Conservation (phyloP, 805 yeast genomes). For the Barnettozyma botsteinii region DNA sequence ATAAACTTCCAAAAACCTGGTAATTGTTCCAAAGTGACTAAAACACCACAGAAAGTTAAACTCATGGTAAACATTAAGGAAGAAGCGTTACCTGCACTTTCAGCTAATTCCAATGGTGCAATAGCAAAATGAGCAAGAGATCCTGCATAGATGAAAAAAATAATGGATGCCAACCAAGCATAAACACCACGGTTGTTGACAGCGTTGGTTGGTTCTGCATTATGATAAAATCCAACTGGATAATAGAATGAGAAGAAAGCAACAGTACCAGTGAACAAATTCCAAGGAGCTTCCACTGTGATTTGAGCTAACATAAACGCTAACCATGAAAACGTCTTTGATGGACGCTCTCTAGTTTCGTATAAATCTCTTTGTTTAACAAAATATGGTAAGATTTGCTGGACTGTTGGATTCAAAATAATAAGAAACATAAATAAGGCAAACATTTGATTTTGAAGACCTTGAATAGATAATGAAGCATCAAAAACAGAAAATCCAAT, state of each 20-base stretch:
- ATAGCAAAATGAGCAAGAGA: slow-evolving; percentile 52
- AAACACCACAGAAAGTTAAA: slow-evolving; percentile 71
- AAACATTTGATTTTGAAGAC: slow-evolving; percentile 80
- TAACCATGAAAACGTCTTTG: slow-evolving; percentile 64
- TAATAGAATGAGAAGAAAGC: slow-evolving; percentile 62
- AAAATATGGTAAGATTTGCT: slow-evolving; percentile 60
- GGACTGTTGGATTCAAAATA: slow-evolving; percentile 48
- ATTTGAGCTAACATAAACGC: slow-evolving; percentile 58
- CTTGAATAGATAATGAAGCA: slow-evolving; percentile 56
- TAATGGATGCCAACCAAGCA: slow-evolving; percentile 38
- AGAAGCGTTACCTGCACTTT: slow-evolving; percentile 58
- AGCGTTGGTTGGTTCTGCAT: slow-evolving; percentile 55
- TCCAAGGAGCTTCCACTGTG: slow-evolving; percentile 63
- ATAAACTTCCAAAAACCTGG: slow-evolving; percentile 75
- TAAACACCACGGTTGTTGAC: slow-evolving; percentile 52
- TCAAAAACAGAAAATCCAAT: slow-evolving; percentile 73
- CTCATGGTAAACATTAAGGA: slow-evolving; percentile 52
- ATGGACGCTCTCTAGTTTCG: slow-evolving; percentile 69
- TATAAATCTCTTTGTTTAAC: slow-evolving; percentile 58
- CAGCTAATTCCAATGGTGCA: slow-evolving; percentile 53
- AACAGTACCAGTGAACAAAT: slow-evolving; percentile 54
- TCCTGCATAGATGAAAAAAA: slow-evolving; percentile 43
- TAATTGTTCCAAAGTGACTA: slow-evolving; percentile 46
- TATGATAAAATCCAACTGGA: slow-evolving; percentile 60
- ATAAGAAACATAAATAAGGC: slow-evolving; percentile 64